Evolutionary conservation across 106 monocot species (phyloP).

Genomic region (Phalaenopsis aphrodite): DNA sequence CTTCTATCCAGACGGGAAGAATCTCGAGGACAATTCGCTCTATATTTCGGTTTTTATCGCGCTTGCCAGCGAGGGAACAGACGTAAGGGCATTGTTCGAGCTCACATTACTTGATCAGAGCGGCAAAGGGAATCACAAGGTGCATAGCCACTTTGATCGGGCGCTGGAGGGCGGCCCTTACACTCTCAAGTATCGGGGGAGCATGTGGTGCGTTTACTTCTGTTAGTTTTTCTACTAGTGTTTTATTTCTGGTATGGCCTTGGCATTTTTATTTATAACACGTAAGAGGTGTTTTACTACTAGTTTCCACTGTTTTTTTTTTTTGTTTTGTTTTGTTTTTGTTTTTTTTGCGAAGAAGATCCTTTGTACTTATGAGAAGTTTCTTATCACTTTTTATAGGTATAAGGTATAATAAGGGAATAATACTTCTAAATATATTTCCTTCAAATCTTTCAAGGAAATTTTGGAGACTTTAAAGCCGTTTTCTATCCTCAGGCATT

Average conservation of each 20-base stretch:
- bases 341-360: too few relatives aligned
- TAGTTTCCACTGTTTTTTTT: background rate
- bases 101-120: conserved; percentile 18
- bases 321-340: background rate
- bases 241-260: background rate
- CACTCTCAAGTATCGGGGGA: conserved; percentile 21
- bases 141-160: conserved; percentile 22
- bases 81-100: conserved; percentile 19
- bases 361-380: too few relatives aligned
- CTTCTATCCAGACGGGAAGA: conserved; percentile 23
- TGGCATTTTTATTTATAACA: too few relatives aligned
- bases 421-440: too few relatives aligned
- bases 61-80: conserved; percentile 18
- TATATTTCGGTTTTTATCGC: conserved; percentile 16
- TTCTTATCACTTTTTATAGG: too few relatives aligned
- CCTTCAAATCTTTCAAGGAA: too few relatives aligned
- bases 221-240: background rate
- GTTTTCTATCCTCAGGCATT: too few relatives aligned
- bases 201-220: conserved; percentile 12
- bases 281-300: too few relatives aligned
- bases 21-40: conserved; percentile 15
- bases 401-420: too few relatives aligned
- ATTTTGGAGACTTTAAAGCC: too few relatives aligned
- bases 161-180: conserved; percentile 17
- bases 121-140: conserved; percentile 21